Base-by-base conservation (phyloP, 805 yeast species). In the Candida alai region DNA sequence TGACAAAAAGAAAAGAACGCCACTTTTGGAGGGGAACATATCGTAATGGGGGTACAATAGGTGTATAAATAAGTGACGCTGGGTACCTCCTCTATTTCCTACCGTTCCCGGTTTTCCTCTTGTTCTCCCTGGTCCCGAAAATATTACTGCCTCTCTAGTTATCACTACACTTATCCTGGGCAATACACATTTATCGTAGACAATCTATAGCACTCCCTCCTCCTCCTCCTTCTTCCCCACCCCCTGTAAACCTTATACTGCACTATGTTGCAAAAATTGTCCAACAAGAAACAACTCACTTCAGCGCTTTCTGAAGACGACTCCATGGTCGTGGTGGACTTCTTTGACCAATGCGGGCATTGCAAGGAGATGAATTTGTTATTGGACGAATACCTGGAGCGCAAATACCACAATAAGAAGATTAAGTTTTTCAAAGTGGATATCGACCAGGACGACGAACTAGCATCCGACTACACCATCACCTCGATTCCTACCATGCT, bases 321-420 rank as follows among this genome's bases (percentile, higher is more conserved):
- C 16, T 13, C 14, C 16, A 33, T 37, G 37, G 26, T 90, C 49
- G 84, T 89, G 45, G 96, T 90, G 70, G 90, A 88, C 72, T 87
- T 76, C 58, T 97, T 96, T 53, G 78, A 87, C 41, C 88, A 96
- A 95, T 89, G 97, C 64, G 96, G 96, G 47, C 97, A 97, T 42
- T 89, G 97, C 73, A 88, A 89, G 75, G 82, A 84, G 78, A 81
- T 90, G 63, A 87, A 96, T 32, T 96, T 97, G 48, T 66, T 84
- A 68, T 66, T 89, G 48, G 94, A 87, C 56, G 80, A 81, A 60
- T 79, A 85, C 56, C 70, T 85, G 30, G 59, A 64, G 30, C n/a
- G n/a, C n/a, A 74, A 77, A 58, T 79, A 78, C 76, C 28, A 30
- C 7, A 28, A 24, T n/a, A 44, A 77, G 14, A 62, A 67, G 35